Base-by-base conservation (phyloP, 179 eudicot species). In the Beta lomatogona region DNA sequence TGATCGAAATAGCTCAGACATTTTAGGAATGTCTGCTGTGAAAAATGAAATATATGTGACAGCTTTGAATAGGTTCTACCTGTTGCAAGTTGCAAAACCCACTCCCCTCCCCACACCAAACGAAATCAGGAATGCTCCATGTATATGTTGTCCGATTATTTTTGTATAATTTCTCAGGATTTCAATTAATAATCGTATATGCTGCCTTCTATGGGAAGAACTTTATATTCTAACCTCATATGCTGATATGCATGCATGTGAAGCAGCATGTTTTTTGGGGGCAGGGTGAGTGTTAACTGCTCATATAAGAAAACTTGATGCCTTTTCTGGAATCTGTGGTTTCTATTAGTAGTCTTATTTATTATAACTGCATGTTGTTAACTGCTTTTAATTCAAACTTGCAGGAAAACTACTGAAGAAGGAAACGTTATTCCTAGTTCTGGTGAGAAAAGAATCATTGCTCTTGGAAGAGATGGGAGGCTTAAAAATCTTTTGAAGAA, bases 401-500 rank as follows among this genome's bases (percentile, higher is more conserved):
- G 84, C 88, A 92, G 99, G 90, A 90, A 82, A 80, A 84, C 65
- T 57, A 75, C 72, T 81, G 82, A 82, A 69, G 91, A 87, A 81
- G 90, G 85, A 66, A 87, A 87, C 46, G 76, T 31, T 79, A 81
- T 60, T 68, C 52, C 86, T 77, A 85, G 68, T 72, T 79, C 77
- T 80, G 85, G 85, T 64, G 95, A 88, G 22, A 86, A 76, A 84
- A 83, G 84, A 73, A 77, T 82, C 57, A 50, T 77, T 70, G 57
- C 85, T 73, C 86, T 76, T 76, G 96, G 84, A 73, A 87, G 85
- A 83, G 97, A 92, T 71, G 93, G 97, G 80, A 93, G 71, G 85
- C 73, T 94, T 36, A 96, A 89, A 85, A 92, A 83, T 83, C 76
- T 96, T 75, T 84, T 88, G 64, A 93, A 91, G 89, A 96, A 71